Conservation (phyloP, 495 filamentous ascomycete species). For the Penicillium riverlandense region DNA sequence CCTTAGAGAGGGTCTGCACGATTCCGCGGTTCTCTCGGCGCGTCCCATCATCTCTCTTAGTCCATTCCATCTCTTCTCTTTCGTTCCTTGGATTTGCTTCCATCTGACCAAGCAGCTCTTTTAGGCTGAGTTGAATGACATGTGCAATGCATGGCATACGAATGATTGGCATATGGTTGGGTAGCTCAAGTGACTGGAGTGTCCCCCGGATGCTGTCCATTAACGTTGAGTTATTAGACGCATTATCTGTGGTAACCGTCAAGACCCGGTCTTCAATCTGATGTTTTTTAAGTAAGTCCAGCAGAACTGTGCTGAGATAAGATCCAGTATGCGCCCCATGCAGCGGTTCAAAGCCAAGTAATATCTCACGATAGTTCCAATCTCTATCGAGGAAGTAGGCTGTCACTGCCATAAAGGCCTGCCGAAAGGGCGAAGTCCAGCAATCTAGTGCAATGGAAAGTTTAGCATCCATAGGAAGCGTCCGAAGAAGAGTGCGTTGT, state of each 20-base stretch:
- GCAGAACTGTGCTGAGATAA: constrained; percentile 3
- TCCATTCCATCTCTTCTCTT: constrained; percentile 2
- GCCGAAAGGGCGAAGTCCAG: constrained; percentile 6
- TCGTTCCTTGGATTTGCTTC: constrained; percentile 8
- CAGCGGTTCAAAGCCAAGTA: constrained; percentile 16
- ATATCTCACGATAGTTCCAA: constrained; percentile 12
- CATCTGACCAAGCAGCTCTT: constrained; percentile 6
- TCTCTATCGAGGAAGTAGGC: constrained; percentile 11
- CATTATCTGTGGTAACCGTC: constrained; percentile 9
- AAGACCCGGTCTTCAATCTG: constrained; percentile 4
- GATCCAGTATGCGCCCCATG: constrained; percentile 1
- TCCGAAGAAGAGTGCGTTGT: too few species aligned
- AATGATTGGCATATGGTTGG: not conserved
- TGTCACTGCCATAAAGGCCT: constrained; percentile 15
- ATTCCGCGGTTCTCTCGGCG: too few species aligned
- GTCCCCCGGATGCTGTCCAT: constrained; percentile 1
- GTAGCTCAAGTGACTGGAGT: not conserved
- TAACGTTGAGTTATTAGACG: constrained; percentile 12
- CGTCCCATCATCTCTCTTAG: too few species aligned
- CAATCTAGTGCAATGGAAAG: constrained; percentile 11
- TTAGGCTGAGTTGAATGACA: constrained; percentile 11
- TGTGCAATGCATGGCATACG: constrained; percentile 6
- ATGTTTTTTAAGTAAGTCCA: not conserved
- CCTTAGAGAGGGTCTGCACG: too few species aligned
- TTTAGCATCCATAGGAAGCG: too few species aligned